Conservation (phyloP, 345 rosid species). For the Firmiana major region DNA sequence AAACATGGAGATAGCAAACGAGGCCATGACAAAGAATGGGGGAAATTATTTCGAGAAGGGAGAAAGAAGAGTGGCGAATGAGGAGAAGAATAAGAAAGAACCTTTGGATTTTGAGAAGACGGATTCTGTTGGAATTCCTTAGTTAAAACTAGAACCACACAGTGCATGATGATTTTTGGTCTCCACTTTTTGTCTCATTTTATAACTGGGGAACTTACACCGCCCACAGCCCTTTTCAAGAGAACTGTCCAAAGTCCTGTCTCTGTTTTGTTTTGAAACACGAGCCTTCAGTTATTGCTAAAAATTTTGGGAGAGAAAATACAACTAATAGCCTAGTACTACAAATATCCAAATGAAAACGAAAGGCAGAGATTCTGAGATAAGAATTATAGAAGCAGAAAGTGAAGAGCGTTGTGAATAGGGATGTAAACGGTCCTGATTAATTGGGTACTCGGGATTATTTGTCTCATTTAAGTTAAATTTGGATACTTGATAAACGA, state of each 20-base stretch:
- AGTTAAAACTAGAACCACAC: neutral
- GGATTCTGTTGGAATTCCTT: neutral
- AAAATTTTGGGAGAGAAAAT: too few relatives aligned
- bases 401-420: too few relatives aligned
- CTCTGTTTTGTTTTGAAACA: neutral
- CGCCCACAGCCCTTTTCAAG: neutral
- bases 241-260: neutral
- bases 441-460: too few relatives aligned
- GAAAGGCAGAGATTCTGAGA: neutral
- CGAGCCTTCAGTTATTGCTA: too few relatives aligned
- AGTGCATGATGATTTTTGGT: neutral
- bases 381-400: neutral
- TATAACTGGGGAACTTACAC: neutral
- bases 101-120: neutral
- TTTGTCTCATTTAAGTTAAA: too few relatives aligned
- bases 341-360: neutral
- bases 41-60: neutral
- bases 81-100: neutral
- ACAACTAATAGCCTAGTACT: too few relatives aligned
- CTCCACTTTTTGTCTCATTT: neutral
- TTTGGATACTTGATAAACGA: too few relatives aligned
- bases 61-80: too few relatives aligned
- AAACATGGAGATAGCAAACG: slow-evolving; percentile 37
- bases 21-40: slow-evolving; percentile 29
- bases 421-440: too few relatives aligned